phyloP scores from a whole-genome alignment of 2,329 filamentous ascomycete species.

The Metarhizium rileyi region DNA sequence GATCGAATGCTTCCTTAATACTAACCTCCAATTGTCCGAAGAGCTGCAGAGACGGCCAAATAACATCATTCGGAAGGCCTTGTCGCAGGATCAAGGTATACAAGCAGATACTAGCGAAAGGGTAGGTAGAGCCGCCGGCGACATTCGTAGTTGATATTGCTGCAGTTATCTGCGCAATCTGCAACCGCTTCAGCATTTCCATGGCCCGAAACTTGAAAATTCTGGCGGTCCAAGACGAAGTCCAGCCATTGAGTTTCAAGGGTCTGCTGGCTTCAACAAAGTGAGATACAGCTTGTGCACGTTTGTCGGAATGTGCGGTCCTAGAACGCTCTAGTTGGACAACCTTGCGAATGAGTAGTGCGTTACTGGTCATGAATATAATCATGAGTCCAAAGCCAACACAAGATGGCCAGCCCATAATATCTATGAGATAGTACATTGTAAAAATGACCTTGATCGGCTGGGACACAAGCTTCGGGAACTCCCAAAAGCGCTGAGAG shows the following conservation, averaged over 20 bases:
- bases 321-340: constrained; percentile 61
- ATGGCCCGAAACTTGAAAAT: constrained; percentile 25
- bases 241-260: constrained; percentile 32
- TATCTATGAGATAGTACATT: constrained; percentile 49
- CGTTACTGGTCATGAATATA: constrained; percentile 60
- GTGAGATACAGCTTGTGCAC: constrained; percentile 72
- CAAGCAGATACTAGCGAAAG: constrained; percentile 70
- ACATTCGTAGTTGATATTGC: constrained; percentile 60
- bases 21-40: constrained; percentile 67
- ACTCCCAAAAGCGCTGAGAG: constrained; percentile 81
- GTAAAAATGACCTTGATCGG: constrained; percentile 70
- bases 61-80: constrained; percentile 66
- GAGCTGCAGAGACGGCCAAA: constrained; percentile 76
- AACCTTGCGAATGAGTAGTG: constrained; percentile 53
- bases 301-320: constrained; percentile 64
- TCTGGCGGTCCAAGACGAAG: constrained; percentile 24
- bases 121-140: constrained; percentile 64
- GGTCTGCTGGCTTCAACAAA: constrained; percentile 82
- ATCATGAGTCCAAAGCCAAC: constrained; percentile 62
- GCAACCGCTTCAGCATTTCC: constrained; percentile 28
- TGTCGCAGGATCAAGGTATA: constrained; percentile 64
- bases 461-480: constrained; percentile 63
- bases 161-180: constrained; percentile 25
- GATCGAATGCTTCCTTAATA: constrained; percentile 62
- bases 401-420: constrained; percentile 73